These are phyloP conservation scores for Schwanniomyces etchellsii DNA, from an alignment of 1,139 yeast genomes.

Conservation along the genomic window DNA sequence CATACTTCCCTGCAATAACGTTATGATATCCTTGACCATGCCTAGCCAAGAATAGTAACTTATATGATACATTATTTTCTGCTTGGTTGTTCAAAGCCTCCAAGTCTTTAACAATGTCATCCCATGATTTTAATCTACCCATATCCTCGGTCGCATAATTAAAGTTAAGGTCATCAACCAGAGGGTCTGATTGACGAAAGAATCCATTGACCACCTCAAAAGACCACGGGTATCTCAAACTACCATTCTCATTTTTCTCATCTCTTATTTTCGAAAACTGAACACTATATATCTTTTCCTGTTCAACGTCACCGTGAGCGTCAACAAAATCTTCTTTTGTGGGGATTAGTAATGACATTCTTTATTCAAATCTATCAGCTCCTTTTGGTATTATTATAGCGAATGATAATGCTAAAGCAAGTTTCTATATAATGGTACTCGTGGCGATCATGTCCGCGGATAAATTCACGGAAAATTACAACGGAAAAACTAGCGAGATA, in stretches of 20 bases:
- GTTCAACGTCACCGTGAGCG: conserved; percentile 23
- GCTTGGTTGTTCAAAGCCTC: conserved; percentile 31
- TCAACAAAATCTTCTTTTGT: conserved; percentile 28
- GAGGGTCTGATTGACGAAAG: conserved; percentile 45
- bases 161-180: conserved; percentile 45
- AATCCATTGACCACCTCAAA: conserved; percentile 49
- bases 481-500: no score
- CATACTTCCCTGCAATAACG: conserved; percentile 51
- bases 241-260: conserved; percentile 13
- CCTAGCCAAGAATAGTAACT: conserved; percentile 59
- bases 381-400: no score
- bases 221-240: conserved; percentile 28
- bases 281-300: conserved; percentile 8
- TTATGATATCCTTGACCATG: conserved; percentile 83
- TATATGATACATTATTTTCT: conserved; percentile 38
- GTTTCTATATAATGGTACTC: no score
- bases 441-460: no score
- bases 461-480: no score
- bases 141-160: conserved; percentile 45
- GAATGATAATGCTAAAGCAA: no score
- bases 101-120: conserved; percentile 29
- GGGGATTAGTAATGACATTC: conserved; percentile 29
- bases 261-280: conserved; percentile 5
- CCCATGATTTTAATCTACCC: conserved; percentile 47
- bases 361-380: no score